Conservation (phyloP, 441 rosid genomes). For the Pelargonium cotyledonis region DNA sequence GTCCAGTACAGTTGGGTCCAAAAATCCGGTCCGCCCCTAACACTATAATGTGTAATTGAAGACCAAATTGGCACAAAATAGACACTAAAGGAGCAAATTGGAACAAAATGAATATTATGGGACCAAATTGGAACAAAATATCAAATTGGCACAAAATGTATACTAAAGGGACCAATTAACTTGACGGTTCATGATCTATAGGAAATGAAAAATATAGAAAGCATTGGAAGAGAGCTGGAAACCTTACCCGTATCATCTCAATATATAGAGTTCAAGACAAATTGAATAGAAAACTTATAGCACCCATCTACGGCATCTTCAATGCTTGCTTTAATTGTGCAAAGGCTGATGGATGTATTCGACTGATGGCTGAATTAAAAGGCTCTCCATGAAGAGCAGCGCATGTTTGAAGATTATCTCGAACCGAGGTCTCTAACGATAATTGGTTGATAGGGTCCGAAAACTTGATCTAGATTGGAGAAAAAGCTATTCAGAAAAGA, state of each 20-base stretch:
- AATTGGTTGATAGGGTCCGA: constrained; percentile 77
- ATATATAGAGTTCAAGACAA: constrained; percentile 17
- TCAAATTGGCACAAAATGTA: too few relatives aligned
- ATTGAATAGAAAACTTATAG: constrained; percentile 11
- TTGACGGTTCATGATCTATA: not conserved
- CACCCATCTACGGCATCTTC: constrained; percentile 57
- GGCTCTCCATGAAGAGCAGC: constrained; percentile 81
- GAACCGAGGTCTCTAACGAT: constrained; percentile 70
- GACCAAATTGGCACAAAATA: too few relatives aligned
- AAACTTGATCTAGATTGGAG: constrained; percentile 46
- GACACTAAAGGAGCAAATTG: too few relatives aligned
- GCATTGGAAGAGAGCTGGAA: not conserved
- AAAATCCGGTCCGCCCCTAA: too few relatives aligned
- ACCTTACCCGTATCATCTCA: constrained; percentile 23
- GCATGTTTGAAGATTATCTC: constrained; percentile 87
- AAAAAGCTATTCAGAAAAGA: constrained; percentile 11
- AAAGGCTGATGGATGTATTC: constrained; percentile 84
- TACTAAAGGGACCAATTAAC: not conserved
- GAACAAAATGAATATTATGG: too few relatives aligned
- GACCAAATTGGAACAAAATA: too few relatives aligned
- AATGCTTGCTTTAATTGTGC: constrained; percentile 88
- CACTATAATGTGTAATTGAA: too few relatives aligned
- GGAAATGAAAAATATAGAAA: not conserved
- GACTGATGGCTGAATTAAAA: constrained; percentile 60
- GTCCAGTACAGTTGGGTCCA: too few relatives aligned